Evolutionary conservation across 1,284 basidiomycete genomes (phyloP).

Genomic region (Singerocomus inundabilis): DNA sequence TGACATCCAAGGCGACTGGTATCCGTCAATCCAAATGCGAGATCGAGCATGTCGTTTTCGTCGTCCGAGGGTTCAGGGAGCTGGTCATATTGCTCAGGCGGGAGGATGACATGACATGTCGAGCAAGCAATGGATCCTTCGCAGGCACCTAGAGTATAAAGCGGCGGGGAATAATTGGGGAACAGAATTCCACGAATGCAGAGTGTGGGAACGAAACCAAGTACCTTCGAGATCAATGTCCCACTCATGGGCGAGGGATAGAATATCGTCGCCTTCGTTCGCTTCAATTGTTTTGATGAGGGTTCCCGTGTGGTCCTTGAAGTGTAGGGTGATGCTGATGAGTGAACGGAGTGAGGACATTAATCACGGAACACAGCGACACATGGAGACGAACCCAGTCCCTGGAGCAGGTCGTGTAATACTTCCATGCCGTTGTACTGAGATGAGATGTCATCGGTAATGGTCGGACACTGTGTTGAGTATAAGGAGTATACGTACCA

Average conservation of each 20-base stretch:
- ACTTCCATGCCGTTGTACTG: slow-evolving; percentile 40
- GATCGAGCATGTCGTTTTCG: slow-evolving; percentile 98
- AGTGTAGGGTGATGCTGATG: slow-evolving; percentile 81
- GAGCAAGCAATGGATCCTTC: slow-evolving; percentile 97
- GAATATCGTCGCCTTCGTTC: slow-evolving; percentile 91
- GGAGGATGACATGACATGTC: slow-evolving; percentile 94
- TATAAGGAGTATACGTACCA: slow-evolving; percentile 6
- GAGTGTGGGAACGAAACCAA: not conserved
- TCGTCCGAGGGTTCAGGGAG: slow-evolving; percentile 94
- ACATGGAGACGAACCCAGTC: slow-evolving; percentile 55
- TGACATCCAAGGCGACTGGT: slow-evolving; percentile 85
- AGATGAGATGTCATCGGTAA: not conserved
- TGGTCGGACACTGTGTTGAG: not conserved
- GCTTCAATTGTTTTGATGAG: slow-evolving; percentile 87
- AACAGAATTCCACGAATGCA: not conserved
- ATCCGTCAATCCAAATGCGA: slow-evolving; percentile 96
- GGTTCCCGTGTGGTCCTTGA: slow-evolving; percentile 85
- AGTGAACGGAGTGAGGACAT: not conserved
- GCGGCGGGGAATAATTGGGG: not conserved
- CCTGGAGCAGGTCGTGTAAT: slow-evolving; percentile 51
- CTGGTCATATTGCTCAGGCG: slow-evolving; percentile 79
- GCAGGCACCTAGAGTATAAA: slow-evolving; percentile 75
- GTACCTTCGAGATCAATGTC: slow-evolving; percentile 96
- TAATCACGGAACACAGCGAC: not conserved
- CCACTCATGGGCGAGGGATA: slow-evolving; percentile 92